These are phyloP conservation scores for Torrubiellomyces zombiae DNA, from an alignment of 2,329 filamentous ascomycete genomes.

Conservation along the genomic window DNA sequence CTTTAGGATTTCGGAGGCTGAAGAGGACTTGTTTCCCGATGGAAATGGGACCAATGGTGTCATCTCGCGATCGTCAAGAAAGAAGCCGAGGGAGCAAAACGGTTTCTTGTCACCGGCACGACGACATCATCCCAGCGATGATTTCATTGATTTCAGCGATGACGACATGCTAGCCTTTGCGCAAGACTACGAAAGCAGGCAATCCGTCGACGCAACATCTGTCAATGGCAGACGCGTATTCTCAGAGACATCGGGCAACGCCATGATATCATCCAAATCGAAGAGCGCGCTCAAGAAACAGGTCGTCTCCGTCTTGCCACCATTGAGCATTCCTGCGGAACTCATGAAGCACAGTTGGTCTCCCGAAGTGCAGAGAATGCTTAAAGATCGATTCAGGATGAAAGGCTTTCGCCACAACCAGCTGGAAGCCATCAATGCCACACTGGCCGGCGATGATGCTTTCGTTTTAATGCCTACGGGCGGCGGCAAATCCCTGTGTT, in stretches of 20 bases:
- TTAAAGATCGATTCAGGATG: conserved; percentile 73
- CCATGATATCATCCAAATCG: conserved; percentile 13
- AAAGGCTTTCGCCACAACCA: conserved; percentile 81
- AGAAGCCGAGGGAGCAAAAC: background rate
- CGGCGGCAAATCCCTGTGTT: conserved; percentile 91
- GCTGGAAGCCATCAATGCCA: conserved; percentile 89
- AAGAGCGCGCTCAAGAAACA: conserved; percentile 17
- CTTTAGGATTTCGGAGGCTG: conserved; percentile 4
- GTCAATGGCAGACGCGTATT: conserved; percentile 20
- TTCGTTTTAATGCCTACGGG: conserved; percentile 98
- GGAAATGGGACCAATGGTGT: conserved; percentile 13
- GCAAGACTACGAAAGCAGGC: conserved; percentile 29
- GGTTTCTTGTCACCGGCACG: conserved; percentile 1
- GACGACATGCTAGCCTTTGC: conserved; percentile 35
- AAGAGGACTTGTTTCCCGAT: conserved; percentile 14
- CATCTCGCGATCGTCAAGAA: conserved; percentile 1
- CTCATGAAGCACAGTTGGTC: conserved; percentile 67
- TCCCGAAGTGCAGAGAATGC: conserved; percentile 59
- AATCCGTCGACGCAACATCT: conserved; percentile 12
- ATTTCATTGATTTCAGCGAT: conserved; percentile 31
- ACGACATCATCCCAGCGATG: conserved; percentile 11
- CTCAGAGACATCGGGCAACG: conserved; percentile 32
- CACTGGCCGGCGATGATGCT: conserved; percentile 68
- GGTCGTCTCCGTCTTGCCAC: conserved; percentile 8
- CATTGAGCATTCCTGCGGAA: conserved; percentile 26